A percentile compares a stretch with the other conserved stretches of the same genome.
These are phyloP conservation scores for Ramichloridium luteum DNA, from an alignment of 2,329 filamentous ascomycete genomes.

Conservation along the genomic window DNA sequence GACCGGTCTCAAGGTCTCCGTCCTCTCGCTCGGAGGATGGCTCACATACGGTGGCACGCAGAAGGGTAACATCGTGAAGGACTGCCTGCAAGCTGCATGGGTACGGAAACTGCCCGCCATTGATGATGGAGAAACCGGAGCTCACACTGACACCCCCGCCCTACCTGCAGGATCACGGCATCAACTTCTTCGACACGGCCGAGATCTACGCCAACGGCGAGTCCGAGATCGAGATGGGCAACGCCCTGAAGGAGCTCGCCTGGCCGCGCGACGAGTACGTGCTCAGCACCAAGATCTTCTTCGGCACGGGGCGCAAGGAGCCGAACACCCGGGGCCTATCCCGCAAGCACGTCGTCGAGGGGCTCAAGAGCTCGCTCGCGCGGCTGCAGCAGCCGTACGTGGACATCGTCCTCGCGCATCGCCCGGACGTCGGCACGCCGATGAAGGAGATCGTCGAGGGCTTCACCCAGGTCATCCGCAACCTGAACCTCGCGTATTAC, in stretches of 20 bases:
- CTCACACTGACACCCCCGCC: no score
- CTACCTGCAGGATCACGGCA: constrained; percentile 30
- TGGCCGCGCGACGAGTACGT: constrained; percentile 39
- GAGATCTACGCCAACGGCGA: constrained; percentile 46
- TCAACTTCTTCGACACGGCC: constrained; percentile 39
- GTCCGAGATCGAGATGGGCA: constrained; percentile 49
- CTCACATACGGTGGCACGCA: constrained; percentile 39
- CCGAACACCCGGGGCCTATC: constrained; percentile 41
- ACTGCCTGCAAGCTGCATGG: constrained; percentile 39
- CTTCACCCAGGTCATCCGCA: constrained; percentile 39
- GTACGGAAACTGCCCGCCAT: no score
- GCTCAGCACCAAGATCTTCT: constrained; percentile 36
- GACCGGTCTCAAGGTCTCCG: constrained; percentile 39
- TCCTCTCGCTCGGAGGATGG: constrained; percentile 37
- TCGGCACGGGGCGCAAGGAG: constrained; percentile 42
- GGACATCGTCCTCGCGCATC: constrained; percentile 51
- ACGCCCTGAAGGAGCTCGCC: constrained; percentile 33
- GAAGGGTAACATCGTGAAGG: constrained; percentile 38
- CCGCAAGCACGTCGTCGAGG: constrained; percentile 44
- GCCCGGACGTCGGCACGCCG: constrained; percentile 38
- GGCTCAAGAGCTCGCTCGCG: constrained; percentile 44
- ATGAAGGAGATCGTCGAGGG: constrained; percentile 47
- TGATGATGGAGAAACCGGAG: no score
- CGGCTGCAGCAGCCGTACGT: constrained; percentile 54
- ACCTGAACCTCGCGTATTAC: constrained; percentile 50